These are phyloP conservation scores for Leishmania amazonensis DNA, from an alignment of 208 protist species.

Conservation along the genomic window DNA sequence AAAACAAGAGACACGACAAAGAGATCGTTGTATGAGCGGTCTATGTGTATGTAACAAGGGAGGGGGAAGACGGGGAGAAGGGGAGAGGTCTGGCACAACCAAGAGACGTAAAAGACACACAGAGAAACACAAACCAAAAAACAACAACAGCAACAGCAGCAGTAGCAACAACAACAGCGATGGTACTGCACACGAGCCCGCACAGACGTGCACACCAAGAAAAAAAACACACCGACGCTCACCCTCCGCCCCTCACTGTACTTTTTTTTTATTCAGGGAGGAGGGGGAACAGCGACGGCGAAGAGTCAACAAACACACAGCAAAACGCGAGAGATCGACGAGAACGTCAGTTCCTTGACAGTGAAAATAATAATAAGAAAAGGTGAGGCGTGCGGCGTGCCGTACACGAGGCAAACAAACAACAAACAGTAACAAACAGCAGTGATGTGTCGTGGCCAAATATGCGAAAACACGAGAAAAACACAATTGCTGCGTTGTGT, in stretches of 20 bases:
- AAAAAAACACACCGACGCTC: not conserved
- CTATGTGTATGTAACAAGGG: conserved; percentile 2
- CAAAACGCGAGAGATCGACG: not conserved
- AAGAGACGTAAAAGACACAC: not conserved
- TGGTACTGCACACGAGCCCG: not conserved
- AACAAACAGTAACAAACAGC: not conserved
- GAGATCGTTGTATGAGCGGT: not conserved
- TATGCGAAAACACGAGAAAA: not conserved
- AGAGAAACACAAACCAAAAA: not conserved
- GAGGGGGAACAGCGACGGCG: too few species aligned
- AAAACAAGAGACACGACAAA: not conserved
- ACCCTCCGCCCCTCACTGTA: not conserved
- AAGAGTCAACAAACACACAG: not conserved
- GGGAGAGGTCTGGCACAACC: too few species aligned
- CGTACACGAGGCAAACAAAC: not conserved
- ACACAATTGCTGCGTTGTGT: too few species aligned
- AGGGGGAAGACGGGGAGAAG: not conserved
- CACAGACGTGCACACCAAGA: not conserved
- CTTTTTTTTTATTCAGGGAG: too few species aligned
- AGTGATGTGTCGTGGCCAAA: not conserved
- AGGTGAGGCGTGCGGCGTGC: not conserved
- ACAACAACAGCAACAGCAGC: not conserved
- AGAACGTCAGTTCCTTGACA: not conserved
- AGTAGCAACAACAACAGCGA: not conserved
- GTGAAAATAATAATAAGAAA: too few species aligned